A percentile compares a stretch with the other conserved stretches of the same genome.
phyloP scores from a whole-genome alignment of 495 filamentous ascomycete species.

The Oleoguttula mirabilis region DNA sequence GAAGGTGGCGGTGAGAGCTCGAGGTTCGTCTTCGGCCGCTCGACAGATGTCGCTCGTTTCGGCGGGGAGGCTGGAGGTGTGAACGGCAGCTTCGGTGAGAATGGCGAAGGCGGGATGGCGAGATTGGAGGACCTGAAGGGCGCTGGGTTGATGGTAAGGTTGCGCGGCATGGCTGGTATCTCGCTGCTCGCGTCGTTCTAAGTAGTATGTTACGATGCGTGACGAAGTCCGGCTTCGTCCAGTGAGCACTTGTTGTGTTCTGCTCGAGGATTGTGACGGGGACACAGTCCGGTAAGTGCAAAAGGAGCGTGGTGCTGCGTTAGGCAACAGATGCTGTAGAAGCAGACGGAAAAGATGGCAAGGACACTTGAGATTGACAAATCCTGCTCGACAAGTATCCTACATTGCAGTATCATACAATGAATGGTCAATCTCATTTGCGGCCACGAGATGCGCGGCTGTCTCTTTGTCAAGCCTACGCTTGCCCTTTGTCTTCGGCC shows the following conservation, averaged over 20 bases:
- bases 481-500: no score
- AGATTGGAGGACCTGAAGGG: conserved; percentile 29
- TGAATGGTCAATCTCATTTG: no score
- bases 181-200: no score
- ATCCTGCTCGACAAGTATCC: no score
- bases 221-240: conserved; percentile 21
- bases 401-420: no score
- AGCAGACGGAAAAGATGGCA: no score
- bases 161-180: conserved; percentile 11
- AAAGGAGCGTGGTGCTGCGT: conserved; percentile 1
- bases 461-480: no score
- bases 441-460: no score
- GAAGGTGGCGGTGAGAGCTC: conserved; percentile 14
- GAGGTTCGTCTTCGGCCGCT: not conserved
- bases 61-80: conserved; percentile 11
- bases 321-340: no score
- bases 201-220: no score
- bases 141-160: conserved; percentile 18
- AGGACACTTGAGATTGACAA: no score
- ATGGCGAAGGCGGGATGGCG: conserved; percentile 27
- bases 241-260: not conserved
- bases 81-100: conserved; percentile 25
- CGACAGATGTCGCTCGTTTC: not conserved
- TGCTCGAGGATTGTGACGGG: conserved; percentile 3
- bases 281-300: not conserved